phyloP scores from a whole-genome alignment of 768 basidiomycete species.

The Lentinula detonsa region DNA sequence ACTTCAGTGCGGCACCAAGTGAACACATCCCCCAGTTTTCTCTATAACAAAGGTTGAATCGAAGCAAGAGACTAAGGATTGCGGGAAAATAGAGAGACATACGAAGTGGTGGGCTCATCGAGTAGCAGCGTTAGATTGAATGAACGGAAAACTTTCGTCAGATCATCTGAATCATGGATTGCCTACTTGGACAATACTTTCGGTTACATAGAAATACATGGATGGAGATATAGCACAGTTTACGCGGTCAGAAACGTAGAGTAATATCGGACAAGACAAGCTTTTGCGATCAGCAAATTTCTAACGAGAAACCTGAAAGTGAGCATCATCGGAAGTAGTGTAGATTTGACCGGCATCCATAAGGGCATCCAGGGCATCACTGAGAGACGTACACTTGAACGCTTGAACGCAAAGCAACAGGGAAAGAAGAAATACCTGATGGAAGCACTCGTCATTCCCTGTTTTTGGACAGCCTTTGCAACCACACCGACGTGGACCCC shows the following conservation, averaged over 20 bases:
- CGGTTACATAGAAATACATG: not conserved
- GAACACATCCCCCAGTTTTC: no score
- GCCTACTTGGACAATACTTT: no score
- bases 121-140: no score
- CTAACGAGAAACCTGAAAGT: slow-evolving; percentile 53
- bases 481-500: slow-evolving; percentile 75
- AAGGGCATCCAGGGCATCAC: slow-evolving; percentile 68
- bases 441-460: slow-evolving; percentile 31
- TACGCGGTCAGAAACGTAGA: not conserved
- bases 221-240: not conserved
- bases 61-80: no score
- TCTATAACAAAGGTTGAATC: no score
- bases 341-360: slow-evolving; percentile 79
- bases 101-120: no score
- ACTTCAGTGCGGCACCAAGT: no score
- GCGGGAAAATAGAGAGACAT: no score
- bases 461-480: slow-evolving; percentile 54
- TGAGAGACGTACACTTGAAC: slow-evolving; percentile 17
- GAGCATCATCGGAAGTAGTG: slow-evolving; percentile 79
- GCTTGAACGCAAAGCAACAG: not conserved
- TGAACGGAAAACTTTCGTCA: no score
- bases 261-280: not conserved
- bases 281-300: not conserved
- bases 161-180: no score
- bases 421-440: slow-evolving; percentile 48